Percentiles rank a stretch among this genome's conserved stretches.
These are phyloP conservation scores for Eucalyptus sideroxylon DNA, from an alignment of 345 rosid genomes.

Conservation along the genomic window DNA sequence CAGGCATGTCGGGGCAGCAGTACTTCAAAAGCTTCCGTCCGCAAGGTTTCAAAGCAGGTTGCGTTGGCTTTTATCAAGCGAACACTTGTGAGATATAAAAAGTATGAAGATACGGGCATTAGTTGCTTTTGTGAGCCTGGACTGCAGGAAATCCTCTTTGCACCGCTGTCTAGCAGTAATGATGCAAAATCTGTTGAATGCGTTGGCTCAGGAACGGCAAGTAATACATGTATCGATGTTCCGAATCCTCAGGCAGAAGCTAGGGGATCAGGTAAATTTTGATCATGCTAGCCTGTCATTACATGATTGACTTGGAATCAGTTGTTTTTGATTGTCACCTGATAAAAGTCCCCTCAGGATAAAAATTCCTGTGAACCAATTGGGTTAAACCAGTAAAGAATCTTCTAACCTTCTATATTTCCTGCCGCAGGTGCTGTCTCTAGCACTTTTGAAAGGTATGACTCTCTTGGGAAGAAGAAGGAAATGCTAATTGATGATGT, in stretches of 20 bases:
- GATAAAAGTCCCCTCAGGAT: not conserved
- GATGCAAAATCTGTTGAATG: constrained; percentile 77
- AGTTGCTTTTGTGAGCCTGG: constrained; percentile 76
- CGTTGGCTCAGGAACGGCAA: constrained; percentile 95
- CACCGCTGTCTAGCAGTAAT: constrained; percentile 43
- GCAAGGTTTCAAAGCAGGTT: constrained; percentile 71
- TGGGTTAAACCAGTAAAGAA: not conserved
- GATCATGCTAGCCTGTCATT: not conserved
- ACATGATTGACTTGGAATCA: not conserved
- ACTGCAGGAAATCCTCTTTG: constrained; percentile 59
- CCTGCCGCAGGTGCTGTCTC: constrained; percentile 58
- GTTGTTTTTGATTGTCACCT: not conserved
- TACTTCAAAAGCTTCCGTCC: constrained; percentile 42
- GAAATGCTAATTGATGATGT: constrained; percentile 66
- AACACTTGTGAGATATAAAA: constrained; percentile 61
- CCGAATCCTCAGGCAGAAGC: constrained; percentile 62
- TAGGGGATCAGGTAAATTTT: constrained; percentile 64
- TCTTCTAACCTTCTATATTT: not conserved
- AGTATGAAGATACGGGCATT: constrained; percentile 66
- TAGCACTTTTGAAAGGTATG: constrained; percentile 28
- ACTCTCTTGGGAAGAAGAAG: constrained; percentile 15
- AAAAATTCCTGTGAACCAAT: not conserved
- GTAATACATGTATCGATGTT: constrained; percentile 74
- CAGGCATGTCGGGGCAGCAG: constrained; percentile 75
- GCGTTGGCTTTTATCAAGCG: constrained; percentile 64